phyloP scores from a whole-genome alignment of 2,329 filamentous ascomycete genomes.

The Aurifilum marmelostoma region DNA sequence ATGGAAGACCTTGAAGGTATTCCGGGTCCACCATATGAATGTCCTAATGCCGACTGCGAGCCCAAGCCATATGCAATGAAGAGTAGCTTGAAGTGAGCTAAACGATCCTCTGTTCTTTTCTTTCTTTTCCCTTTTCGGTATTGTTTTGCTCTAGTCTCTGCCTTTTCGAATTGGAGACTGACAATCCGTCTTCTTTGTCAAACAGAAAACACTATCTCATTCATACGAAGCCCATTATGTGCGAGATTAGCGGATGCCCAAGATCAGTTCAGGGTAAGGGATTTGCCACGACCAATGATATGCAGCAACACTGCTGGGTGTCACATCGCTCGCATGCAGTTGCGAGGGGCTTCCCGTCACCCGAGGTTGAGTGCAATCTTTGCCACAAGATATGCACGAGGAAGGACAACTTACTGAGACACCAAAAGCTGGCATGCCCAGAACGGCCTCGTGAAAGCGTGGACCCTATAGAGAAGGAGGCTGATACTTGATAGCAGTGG shows the following conservation, averaged over 20 bases:
- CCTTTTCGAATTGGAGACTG: neutral
- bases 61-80: neutral
- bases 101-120: no score
- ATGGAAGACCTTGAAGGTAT: conserved; percentile 2
- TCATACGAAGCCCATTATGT: neutral
- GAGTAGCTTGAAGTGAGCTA: conserved; percentile 4
- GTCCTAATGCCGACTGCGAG: neutral
- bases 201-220: conserved; percentile 11
- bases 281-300: conserved; percentile 2
- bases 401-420: conserved; percentile 6
- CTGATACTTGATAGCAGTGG: neutral
- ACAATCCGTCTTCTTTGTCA: neutral
- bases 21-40: conserved; percentile 7
- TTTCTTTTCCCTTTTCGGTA: no score
- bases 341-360: neutral
- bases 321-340: neutral
- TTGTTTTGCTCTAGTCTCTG: no score
- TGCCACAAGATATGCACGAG: conserved; percentile 1
- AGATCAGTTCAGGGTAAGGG: conserved; percentile 2
- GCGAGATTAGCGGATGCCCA: neutral
- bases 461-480: neutral
- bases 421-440: conserved; percentile 4
- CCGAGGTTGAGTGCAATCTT: neutral
- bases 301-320: conserved; percentile 14
- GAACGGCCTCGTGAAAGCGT: neutral